Base-by-base conservation (phyloP, 345 rosid species). In the Odontarrhena argentea region DNA sequence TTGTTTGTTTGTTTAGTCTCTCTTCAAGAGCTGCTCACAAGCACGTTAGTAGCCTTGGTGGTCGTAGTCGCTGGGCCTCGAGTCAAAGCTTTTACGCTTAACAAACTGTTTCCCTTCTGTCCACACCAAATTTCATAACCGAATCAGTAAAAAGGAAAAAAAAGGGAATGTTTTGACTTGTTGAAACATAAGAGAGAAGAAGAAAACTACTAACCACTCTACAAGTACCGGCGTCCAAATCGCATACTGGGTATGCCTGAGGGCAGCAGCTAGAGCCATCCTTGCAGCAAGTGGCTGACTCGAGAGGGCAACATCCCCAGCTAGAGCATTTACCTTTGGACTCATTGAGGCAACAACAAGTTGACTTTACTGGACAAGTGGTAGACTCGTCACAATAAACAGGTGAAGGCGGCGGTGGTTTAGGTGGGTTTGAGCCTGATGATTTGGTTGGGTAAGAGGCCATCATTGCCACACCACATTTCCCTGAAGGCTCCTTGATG, bases 271-370 rank as follows among this genome's bases (percentile, higher is more conserved):
- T 88, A 63, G 74, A 74, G 25, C 74, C 78, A 40, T 86, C 91
- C 1, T 85, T 83, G 5, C 97, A 91, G 86, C 97, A 91, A 55
- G 87, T 86, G 4, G 97, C 96, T 3, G 87, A 90, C 72, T 91
- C 87, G 3, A 78, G 67, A 0, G 91, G 91, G 78, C 97, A 91
- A 79, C 97, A 91, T 52, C 97, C 97, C 97, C 97, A 88, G 30
- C 76, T 85, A n/a, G 81, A 85, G 80, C 97, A 91, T 78, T 63
- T 75, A 6, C 76, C 49, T 2, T 76, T 76, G 49, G 70, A 80
- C 73, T 82, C 74, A 18, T 78, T 84, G 7, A 84, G 26, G 68
- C 96, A 91, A 77, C 97, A 88, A 64, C 97, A 91, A 44, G 97
- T 88, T 72, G 63, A 82, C 58, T 84, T 76, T 43, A 66, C 48